phyloP scores from a whole-genome alignment of 2,329 filamentous ascomycete genomes.

The Alternaria alternata region DNA sequence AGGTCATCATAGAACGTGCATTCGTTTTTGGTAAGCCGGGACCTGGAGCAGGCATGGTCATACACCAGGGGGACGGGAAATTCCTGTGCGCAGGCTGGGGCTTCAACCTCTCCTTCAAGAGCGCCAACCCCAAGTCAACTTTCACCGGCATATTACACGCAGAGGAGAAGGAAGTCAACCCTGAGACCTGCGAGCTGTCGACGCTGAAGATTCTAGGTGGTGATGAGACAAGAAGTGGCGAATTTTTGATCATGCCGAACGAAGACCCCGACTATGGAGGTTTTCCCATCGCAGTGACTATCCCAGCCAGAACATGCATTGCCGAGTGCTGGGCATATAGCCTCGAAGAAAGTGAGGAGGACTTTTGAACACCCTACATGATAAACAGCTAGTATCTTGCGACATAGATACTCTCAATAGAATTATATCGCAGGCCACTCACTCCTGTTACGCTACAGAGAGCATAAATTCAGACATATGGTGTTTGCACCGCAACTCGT shows the following conservation, averaged over 20 bases:
- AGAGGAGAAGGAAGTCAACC: constrained; percentile 49
- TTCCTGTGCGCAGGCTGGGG: constrained; percentile 56
- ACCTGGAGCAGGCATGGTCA: constrained; percentile 52
- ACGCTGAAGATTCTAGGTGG: constrained; percentile 10
- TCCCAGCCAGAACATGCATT: constrained; percentile 13
- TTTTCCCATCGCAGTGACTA: constrained; percentile 11
- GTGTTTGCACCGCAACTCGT: constrained; percentile 9
- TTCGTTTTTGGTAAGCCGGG: constrained; percentile 55
- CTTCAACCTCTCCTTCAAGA: constrained; percentile 47
- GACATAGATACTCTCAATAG: not conserved
- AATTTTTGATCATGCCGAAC: constrained; percentile 14
- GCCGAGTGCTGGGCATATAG: constrained; percentile 36
- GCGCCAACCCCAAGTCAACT: constrained; percentile 21
- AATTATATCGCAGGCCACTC: not conserved
- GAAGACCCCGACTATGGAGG: constrained; percentile 4
- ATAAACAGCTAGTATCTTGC: not conserved
- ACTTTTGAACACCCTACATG: constrained; percentile 10
- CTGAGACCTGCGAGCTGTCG: constrained; percentile 20
- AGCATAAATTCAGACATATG: constrained; percentile 3
- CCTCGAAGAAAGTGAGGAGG: constrained; percentile 32
- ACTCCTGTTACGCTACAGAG: not conserved
- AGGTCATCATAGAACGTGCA: constrained; percentile 49
- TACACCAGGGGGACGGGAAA: constrained; percentile 43
- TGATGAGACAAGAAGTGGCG: constrained; percentile 14
- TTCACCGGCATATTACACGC: constrained; percentile 54